Conservation (phyloP, 371 early-diverging fungal genomes). For the Dichotomocladium elegans region DNA sequence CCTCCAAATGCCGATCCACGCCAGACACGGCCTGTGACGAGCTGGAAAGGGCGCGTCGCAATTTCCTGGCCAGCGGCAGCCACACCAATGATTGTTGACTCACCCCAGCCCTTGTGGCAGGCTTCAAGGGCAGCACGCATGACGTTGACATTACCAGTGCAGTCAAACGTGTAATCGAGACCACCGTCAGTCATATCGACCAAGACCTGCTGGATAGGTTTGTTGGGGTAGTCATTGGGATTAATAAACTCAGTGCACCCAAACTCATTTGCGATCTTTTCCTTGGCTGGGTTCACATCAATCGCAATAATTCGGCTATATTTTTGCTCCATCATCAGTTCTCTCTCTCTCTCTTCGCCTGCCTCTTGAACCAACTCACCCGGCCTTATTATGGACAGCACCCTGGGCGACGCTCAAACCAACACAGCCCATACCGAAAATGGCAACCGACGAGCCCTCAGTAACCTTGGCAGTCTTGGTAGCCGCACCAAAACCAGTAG, state of each 20-base stretch:
- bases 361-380: constrained; percentile 27
- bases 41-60: constrained; percentile 90
- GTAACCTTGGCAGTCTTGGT: constrained; percentile 89
- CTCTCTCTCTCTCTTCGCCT: no score
- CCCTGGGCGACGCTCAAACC: constrained; percentile 93
- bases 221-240: constrained; percentile 77
- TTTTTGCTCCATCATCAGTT: not conserved
- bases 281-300: constrained; percentile 86
- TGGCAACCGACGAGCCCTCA: constrained; percentile 75
- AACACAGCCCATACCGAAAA: constrained; percentile 95
- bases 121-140: constrained; percentile 95
- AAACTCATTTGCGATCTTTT: constrained; percentile 70
- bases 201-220: constrained; percentile 79
- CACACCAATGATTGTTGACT: constrained; percentile 87
- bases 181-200: constrained; percentile 93
- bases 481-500: constrained; percentile 96
- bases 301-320: constrained; percentile 81
- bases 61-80: constrained; percentile 93
- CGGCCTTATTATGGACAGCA: constrained; percentile 69
- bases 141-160: constrained; percentile 84
- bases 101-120: constrained; percentile 93
- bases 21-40: constrained; percentile 94
- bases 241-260: constrained; percentile 94
- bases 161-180: constrained; percentile 94
- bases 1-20: constrained; percentile 96